Conservation (phyloP, 768 basidiomycete genomes). For the Pisolithus sp. region DNA sequence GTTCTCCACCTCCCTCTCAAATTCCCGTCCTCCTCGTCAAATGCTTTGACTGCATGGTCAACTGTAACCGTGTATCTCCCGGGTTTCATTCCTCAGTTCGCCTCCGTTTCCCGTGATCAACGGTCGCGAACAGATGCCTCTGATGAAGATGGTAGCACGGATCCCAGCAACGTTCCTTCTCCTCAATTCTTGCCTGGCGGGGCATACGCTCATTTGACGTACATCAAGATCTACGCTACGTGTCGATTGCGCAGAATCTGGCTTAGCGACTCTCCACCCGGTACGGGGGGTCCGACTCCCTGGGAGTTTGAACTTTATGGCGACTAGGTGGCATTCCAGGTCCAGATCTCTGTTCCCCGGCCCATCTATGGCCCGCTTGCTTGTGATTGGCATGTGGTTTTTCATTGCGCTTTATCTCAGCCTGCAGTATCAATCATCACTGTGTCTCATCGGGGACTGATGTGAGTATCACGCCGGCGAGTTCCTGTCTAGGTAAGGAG, state of each 20-base stretch:
- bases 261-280: conserved; percentile 54
- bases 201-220: conserved; percentile 60
- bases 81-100: conserved; percentile 54
- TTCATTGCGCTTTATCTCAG: not conserved
- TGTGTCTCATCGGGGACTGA: not conserved
- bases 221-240: conserved; percentile 70
- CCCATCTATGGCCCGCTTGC: not conserved
- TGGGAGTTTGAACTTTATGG: conserved; percentile 76
- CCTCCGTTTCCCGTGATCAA: conserved; percentile 35
- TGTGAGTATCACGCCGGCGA: not conserved
- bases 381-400: not conserved
- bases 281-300: conserved; percentile 40
- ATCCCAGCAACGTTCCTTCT: conserved; percentile 9
- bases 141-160: conserved; percentile 18
- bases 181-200: conserved; percentile 39
- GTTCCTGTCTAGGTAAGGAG: not conserved
- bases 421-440: not conserved
- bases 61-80: conserved; percentile 59
- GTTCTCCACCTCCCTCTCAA: conserved; percentile 66
- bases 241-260: conserved; percentile 74
- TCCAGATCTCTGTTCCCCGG: not conserved
- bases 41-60: conserved; percentile 62
- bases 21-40: conserved; percentile 51
- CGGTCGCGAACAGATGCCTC: conserved; percentile 14
- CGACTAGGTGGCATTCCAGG: conserved; percentile 21